These are phyloP conservation scores for Teunomyces tritomae DNA, from an alignment of 805 yeast species.

Conservation along the genomic window DNA sequence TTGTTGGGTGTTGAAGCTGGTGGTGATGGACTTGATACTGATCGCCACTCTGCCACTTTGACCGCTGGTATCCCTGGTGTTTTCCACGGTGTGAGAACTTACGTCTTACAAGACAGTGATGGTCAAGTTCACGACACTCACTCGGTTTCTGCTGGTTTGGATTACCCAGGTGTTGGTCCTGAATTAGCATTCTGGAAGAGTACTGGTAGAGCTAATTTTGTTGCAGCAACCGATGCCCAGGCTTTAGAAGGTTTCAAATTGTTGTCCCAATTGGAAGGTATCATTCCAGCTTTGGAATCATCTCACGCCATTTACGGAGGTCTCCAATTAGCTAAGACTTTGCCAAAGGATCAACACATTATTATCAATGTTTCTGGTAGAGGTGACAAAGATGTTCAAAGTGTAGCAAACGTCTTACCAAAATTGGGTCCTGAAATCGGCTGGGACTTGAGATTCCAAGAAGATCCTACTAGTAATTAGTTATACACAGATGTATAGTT, in stretches of 20 bases:
- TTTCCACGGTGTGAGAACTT: conserved; percentile 96
- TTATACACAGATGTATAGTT: not conserved
- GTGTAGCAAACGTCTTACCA: conserved; percentile 94
- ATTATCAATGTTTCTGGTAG: conserved; percentile 94
- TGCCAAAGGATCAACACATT: conserved; percentile 75
- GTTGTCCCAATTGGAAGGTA: conserved; percentile 92
- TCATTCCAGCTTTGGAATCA: conserved; percentile 96
- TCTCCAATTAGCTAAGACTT: conserved; percentile 75
- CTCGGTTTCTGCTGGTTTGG: conserved; percentile 97
- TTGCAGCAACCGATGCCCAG: conserved; percentile 93
- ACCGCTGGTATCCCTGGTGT: conserved; percentile 97
- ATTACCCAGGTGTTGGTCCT: conserved; percentile 99
- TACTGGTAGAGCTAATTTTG: conserved; percentile 85
- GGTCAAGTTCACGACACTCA: conserved; percentile 98
- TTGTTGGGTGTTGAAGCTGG: conserved; percentile 97
- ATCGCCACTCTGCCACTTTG: conserved; percentile 89
- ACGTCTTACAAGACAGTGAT: conserved; percentile 83
- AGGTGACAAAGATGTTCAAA: conserved; percentile 98
- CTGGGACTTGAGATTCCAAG: conserved; percentile 93
- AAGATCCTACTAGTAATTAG: conserved; percentile 37
- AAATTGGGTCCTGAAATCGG: conserved; percentile 84
- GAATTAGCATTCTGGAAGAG: conserved; percentile 95
- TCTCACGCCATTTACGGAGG: conserved; percentile 97
- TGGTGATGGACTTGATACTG: conserved; percentile 92
- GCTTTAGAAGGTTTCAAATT: conserved; percentile 88